Evolutionary conservation across 75 land plant species (phyloP), one percentile per base, ranked within the genome.

Genomic region (Picea glauca): DNA sequence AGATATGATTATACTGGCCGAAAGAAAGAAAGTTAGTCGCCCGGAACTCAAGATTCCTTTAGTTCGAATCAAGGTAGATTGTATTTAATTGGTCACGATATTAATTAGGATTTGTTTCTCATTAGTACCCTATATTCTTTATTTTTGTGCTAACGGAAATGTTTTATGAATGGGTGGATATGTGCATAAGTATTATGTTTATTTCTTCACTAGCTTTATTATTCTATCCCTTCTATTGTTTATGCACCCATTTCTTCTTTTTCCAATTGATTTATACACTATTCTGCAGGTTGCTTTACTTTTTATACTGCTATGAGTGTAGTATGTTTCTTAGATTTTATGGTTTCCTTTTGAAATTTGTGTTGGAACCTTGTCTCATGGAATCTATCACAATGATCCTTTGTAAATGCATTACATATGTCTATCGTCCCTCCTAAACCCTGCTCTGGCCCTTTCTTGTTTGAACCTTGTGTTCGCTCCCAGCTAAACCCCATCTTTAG

Each of bases 11-110:
- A 84, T 83, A n/a, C 88, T 86, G 73, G 86, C 91, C 77, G 86
- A 81, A 60, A 75, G 70, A 66, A 89, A 62, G 60, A 74, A 60
- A 31, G 82, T 43, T 18, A 89, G 80, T 62, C 86, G 85, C 46
- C 82, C 85, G 76, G 95, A 96, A 80, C 84, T 80, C 78, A 83
- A 87, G 83, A 89, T 97, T 80, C 99, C 99, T 57, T 83, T 97
- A 77, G 78, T 97, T 59, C 87, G 99, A 75, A 68, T 97, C 59
- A 91, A 97, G 98, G 99, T 96, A 76, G 67, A n/a, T 62, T 1
- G 26, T 26, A 61, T 18, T 75, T 64, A 43, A 74, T 66, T 15
- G 7, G 3, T 66, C 13, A 5, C 7, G 33, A 15, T 66, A 66
- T 66, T 33, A 50, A 50, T 50, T 11, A 9, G 23, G 4, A 43